These are phyloP conservation scores for Thelonectria discophora DNA, from an alignment of 2,329 filamentous ascomycete species.

Conservation along the genomic window DNA sequence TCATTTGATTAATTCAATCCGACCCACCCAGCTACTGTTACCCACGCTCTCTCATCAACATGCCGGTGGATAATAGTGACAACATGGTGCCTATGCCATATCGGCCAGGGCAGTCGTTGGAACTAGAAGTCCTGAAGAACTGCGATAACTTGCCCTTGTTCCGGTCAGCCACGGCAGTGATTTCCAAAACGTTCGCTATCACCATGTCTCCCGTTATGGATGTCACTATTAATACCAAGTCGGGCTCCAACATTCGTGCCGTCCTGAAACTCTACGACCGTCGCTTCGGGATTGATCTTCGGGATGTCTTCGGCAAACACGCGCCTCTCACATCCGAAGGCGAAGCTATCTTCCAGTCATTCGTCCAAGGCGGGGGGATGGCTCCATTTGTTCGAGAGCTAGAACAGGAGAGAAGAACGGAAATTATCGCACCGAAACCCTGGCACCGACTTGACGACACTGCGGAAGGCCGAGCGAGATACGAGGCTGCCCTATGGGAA, in stretches of 20 bases:
- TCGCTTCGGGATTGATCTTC: conserved; percentile 16
- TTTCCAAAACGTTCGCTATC: background rate
- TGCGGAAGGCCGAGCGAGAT: background rate
- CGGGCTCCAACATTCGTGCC: conserved; percentile 14
- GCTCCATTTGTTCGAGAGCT: conserved; percentile 1
- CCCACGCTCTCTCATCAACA: background rate
- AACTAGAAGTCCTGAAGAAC: conserved; percentile 5
- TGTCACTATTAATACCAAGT: background rate
- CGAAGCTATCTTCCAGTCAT: background rate
- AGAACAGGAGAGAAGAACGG: background rate
- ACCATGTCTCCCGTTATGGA: conserved; percentile 8
- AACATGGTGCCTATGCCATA: background rate
- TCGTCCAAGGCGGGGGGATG: background rate
- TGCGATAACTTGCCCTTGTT: background rate
- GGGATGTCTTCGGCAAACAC: background rate
- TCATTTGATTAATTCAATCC: background rate
- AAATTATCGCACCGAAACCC: background rate
- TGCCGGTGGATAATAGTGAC: background rate
- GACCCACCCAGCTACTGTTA: background rate
- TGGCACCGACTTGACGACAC: background rate
- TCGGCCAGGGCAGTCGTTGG: background rate
- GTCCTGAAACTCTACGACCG: conserved; percentile 22
- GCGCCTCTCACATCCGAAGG: background rate
- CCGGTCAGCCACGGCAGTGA: background rate
- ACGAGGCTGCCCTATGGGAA: conserved; percentile 3